A percentile compares a stretch with the other conserved stretches of the same genome.
phyloP scores from a whole-genome alignment of 345 rosid species.

The Acer saccharum region DNA sequence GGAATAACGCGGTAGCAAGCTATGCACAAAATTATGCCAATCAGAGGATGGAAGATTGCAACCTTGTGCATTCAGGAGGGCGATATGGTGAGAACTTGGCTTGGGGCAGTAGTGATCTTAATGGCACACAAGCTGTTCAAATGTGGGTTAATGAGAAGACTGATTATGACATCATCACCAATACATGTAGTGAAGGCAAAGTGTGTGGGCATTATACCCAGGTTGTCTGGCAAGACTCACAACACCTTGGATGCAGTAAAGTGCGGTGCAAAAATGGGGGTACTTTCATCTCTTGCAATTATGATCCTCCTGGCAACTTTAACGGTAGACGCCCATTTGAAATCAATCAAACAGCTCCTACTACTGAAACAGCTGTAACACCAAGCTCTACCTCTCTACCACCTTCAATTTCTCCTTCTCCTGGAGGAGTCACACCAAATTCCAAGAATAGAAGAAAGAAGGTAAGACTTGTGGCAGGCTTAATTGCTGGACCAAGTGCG shows the following conservation, averaged over 20 bases:
- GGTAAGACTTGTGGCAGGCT: background rate
- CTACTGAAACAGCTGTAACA: no score
- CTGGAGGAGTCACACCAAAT: background rate
- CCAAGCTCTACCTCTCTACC: no score
- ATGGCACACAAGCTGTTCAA: background rate
- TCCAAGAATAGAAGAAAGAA: background rate
- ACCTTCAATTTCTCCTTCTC: no score
- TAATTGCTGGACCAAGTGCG: background rate
- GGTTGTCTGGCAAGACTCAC: background rate
- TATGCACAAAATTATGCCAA: background rate
- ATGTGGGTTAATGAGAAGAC: background rate
- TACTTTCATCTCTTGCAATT: background rate
- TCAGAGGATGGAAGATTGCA: background rate
- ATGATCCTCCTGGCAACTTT: background rate
- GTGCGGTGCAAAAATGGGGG: background rate
- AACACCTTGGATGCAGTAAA: background rate
- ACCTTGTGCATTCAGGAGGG: background rate
- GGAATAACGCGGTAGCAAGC: background rate
- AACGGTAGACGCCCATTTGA: background rate
- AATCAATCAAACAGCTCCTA: background rate
- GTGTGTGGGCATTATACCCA: background rate
- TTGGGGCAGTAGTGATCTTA: background rate
- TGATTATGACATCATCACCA: background rate
- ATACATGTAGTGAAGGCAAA: background rate
- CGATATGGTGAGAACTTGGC: background rate